Evolutionary conservation across 1,284 basidiomycete genomes (phyloP).

Genomic region (Fomes fomentarius): DNA sequence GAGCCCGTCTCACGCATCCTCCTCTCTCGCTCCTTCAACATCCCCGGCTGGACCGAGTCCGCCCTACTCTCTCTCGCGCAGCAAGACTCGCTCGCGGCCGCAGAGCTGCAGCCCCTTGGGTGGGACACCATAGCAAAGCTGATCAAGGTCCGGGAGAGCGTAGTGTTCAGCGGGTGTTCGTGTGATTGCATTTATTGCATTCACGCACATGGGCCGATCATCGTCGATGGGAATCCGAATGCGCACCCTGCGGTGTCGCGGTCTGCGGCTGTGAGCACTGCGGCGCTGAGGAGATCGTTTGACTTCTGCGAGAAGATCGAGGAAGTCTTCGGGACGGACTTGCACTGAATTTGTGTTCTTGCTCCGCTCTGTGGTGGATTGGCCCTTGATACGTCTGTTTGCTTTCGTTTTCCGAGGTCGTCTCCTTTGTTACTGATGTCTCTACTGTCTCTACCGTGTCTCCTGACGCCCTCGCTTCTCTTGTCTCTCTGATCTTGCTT

Average conservation of each 20-base stretch:
- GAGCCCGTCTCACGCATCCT: constrained; percentile 13
- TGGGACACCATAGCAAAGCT: constrained; percentile 19
- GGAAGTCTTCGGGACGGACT: constrained; percentile 11
- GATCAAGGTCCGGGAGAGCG: constrained; percentile 15
- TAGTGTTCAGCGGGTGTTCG: constrained; percentile 12
- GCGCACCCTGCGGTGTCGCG: not conserved
- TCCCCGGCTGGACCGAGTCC: constrained; percentile 20
- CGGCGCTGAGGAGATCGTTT: constrained; percentile 3
- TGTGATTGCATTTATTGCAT: constrained; percentile 22
- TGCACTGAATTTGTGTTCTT: no score
- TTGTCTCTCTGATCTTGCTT: no score
- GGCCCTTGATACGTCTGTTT: no score
- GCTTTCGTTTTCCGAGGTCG: no score
- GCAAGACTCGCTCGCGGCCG: constrained; percentile 10
- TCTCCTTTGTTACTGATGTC: no score
- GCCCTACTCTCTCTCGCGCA: constrained; percentile 16
- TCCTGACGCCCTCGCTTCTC: no score
- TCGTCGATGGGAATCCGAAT: not conserved
- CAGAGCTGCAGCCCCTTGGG: constrained; percentile 16
- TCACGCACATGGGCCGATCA: constrained; percentile 1
- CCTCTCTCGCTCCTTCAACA: constrained; percentile 12
- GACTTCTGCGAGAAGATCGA: constrained; percentile 17
- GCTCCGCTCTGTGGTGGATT: no score
- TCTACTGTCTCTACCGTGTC: no score
- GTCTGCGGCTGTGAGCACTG: not conserved